Evolutionary conservation across 257 asterid species (phyloP).

Genomic region (Linderniella brevidens): DNA sequence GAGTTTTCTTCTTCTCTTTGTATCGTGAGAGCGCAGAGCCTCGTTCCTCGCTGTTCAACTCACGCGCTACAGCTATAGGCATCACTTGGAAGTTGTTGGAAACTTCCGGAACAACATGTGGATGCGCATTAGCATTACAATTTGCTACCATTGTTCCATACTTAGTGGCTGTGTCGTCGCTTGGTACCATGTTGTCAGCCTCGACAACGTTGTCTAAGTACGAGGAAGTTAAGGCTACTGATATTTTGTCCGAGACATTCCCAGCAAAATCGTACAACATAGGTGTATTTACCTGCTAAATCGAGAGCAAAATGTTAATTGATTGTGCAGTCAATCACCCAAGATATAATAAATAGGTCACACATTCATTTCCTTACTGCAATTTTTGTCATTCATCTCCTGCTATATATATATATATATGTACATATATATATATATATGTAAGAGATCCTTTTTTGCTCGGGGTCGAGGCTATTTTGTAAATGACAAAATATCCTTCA

Average conservation of each 20-base stretch:
- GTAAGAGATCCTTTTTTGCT: too few species aligned
- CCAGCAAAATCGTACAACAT: slow-evolving; percentile 23
- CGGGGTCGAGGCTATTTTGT: too few species aligned
- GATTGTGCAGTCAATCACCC: too few species aligned
- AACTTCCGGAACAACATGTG: too few species aligned
- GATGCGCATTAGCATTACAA: slow-evolving; percentile 7
- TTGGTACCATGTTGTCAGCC: slow-evolving; percentile 40
- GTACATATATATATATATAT: too few species aligned
- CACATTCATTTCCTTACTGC: background rate
- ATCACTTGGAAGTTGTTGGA: too few species aligned
- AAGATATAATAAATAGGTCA: too few species aligned
- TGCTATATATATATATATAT: too few species aligned
- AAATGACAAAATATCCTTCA: too few species aligned
- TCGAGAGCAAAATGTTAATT: too few species aligned
- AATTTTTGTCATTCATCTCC: too few species aligned
- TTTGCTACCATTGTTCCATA: slow-evolving; percentile 16
- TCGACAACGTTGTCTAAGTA: slow-evolving; percentile 22
- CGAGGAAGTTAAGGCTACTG: slow-evolving; percentile 29
- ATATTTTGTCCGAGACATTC: slow-evolving; percentile 16
- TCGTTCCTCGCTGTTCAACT: slow-evolving; percentile 64
- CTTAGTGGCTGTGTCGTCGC: slow-evolving; percentile 42
- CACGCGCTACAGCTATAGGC: slow-evolving; percentile 23
- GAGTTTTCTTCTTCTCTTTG: slow-evolving; percentile 78
- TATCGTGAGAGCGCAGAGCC: slow-evolving; percentile 73
- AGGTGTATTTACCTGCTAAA: slow-evolving; percentile 26